Base-by-base conservation (phyloP, 441 rosid species). In the Omphalea diandra region DNA sequence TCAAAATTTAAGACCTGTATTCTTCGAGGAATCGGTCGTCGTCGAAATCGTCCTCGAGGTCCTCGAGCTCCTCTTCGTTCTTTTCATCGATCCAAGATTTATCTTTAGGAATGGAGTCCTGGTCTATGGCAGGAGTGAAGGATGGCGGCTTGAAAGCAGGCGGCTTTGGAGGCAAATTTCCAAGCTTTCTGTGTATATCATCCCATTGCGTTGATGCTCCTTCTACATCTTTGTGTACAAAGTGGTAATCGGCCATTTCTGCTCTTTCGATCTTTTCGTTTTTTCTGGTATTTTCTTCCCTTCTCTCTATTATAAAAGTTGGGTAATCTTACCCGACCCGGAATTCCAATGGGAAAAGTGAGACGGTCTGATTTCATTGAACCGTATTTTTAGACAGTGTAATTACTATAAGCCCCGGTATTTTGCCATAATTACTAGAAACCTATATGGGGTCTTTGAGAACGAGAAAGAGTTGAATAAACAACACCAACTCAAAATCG, bases 151-250 rank as follows among this genome's bases (percentile, higher is more conserved):
- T 93, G 82, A 91, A 93, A 22, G 91, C 83, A 4, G 97, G 91
- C 4, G 97, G 84, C 74, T 93, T 96, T 38, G 73, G 81, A 2
- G 97, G 97, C n/a, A 96, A 83, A 75, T 93, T 96, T 22, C 98
- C 99, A 50, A 96, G 83, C 84, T 91, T 96, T 82, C 97, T 81
- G 76, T 96, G 99, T 40, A 96, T 91, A 74, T 96, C 98, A 75
- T 96, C 99, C 99, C 99, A 93, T 71, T 96, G 96, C 17, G 99
- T 93, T 52, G 99, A 93, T 17, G 99, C 84, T 65, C 99, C 99
- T 67, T 93, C 98, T 0, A 89, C 80, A 77, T 96, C 99, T 79
- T 93, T 96, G 88, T 93, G 90, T 63, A 96, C 93, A 63, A 84
- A 93, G 78, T 96, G 99, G 78, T 96, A 96, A 77, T 96, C 96